Percentiles rank a stretch among this genome's conserved stretches.
phyloP scores from a whole-genome alignment of 371 early-diverging fungal genomes.

The Lichtheimia corymbifera region DNA sequence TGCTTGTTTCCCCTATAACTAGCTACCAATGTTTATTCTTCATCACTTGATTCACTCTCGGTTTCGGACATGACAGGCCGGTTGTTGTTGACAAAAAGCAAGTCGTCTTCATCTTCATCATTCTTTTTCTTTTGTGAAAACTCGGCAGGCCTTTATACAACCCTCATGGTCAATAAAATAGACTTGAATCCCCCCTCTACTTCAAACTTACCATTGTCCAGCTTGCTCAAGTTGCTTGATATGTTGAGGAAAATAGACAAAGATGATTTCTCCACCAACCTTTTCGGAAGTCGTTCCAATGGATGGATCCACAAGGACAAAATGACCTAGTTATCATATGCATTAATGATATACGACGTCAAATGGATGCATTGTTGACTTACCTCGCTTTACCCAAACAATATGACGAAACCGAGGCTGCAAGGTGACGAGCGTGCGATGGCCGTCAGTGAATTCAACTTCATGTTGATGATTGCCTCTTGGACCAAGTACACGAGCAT shows the following conservation, averaged over 20 bases:
- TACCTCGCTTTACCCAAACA: slow-evolving; percentile 86
- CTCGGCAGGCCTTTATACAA: slow-evolving; percentile 44
- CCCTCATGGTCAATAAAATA: not conserved
- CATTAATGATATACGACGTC: not conserved
- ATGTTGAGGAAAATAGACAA: slow-evolving; percentile 75
- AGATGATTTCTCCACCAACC: slow-evolving; percentile 77
- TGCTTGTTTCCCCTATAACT: not conserved
- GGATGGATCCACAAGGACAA: slow-evolving; percentile 69
- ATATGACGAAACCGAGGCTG: slow-evolving; percentile 80
- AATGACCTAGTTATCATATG: slow-evolving; percentile 46
- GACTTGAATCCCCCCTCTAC: slow-evolving; percentile 6
- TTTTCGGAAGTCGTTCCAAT: slow-evolving; percentile 62
- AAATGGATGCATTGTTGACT: not conserved
- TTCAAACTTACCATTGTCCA: slow-evolving; percentile 59
- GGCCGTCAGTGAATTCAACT: slow-evolving; percentile 59
- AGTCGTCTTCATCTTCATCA: slow-evolving; percentile 49
- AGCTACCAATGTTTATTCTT: slow-evolving; percentile 14
- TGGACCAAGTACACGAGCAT: slow-evolving; percentile 67
- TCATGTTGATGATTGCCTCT: slow-evolving; percentile 79
- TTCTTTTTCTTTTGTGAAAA: slow-evolving; percentile 33
- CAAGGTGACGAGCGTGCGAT: slow-evolving; percentile 63
- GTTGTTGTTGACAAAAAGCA: slow-evolving; percentile 71
- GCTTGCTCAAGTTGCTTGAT: slow-evolving; percentile 69
- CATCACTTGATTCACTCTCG: slow-evolving; percentile 29
- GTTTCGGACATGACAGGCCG: slow-evolving; percentile 50